Conservation (phyloP, 495 filamentous ascomycete species). For the Cercophora sp. region DNA sequence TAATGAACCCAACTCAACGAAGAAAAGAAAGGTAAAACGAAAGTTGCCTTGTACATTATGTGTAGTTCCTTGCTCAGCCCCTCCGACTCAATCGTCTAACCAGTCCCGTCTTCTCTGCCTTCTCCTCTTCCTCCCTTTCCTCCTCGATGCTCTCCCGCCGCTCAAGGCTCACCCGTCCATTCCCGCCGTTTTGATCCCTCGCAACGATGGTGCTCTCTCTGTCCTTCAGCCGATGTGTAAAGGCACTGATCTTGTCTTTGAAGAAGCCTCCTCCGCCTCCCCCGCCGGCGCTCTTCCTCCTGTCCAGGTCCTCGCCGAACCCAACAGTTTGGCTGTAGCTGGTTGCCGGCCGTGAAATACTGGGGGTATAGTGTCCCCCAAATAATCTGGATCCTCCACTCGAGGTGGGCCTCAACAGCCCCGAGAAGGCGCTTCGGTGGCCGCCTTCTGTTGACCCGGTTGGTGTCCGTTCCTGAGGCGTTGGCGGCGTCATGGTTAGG, state of each 20-base stretch:
- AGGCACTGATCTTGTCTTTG: slow-evolving; percentile 36
- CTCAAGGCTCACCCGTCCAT: too few species aligned
- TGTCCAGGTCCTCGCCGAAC: slow-evolving; percentile 9
- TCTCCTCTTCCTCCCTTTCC: slow-evolving; percentile 10
- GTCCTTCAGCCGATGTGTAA: slow-evolving; percentile 36
- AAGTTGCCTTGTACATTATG: neutral
- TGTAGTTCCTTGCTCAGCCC: slow-evolving; percentile 3
- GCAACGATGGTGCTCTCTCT: slow-evolving; percentile 22
- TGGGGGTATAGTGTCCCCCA: too few species aligned
- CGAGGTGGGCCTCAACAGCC: slow-evolving; percentile 25
- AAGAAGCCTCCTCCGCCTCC: slow-evolving; percentile 30
- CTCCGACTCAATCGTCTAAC: slow-evolving; percentile 18
- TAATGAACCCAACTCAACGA: neutral
- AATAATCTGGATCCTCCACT: slow-evolving; percentile 28
- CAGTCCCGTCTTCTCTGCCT: slow-evolving; percentile 8
- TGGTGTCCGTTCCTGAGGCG: slow-evolving; percentile 21
- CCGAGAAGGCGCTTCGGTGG: slow-evolving; percentile 14
- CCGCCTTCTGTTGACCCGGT: slow-evolving; percentile 7
- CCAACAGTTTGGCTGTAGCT: too few species aligned
- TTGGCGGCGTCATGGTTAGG: slow-evolving; percentile 39
- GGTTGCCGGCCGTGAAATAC: too few species aligned
- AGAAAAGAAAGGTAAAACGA: slow-evolving; percentile 4
- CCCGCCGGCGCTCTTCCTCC: slow-evolving; percentile 21
- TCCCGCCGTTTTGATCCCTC: too few species aligned
- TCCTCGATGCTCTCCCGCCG: neutral